Percentiles rank a stretch among this genome's conserved stretches.
phyloP scores from a whole-genome alignment of 208 protist genomes.

The Wallacemonas sp. region DNA sequence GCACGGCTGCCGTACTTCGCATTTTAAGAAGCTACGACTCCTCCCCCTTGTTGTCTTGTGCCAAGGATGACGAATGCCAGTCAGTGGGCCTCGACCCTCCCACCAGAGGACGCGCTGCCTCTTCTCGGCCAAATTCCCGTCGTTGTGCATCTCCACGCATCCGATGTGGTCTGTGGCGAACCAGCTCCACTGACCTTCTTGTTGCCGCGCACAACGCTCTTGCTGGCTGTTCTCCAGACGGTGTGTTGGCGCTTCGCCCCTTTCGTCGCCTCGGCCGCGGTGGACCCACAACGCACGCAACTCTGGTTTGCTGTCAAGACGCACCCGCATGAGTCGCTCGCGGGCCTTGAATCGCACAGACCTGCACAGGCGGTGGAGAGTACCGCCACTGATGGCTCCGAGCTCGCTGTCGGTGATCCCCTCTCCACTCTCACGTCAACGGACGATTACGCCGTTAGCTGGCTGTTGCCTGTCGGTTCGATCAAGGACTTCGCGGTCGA shows the following conservation, averaged over 20 bases:
- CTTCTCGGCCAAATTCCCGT: not conserved
- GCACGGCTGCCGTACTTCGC: no score
- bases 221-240: not conserved
- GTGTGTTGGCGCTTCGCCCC: not conserved
- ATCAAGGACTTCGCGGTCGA: conserved; percentile 1
- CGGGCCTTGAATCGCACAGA: no score
- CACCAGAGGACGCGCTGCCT: not conserved
- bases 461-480: not conserved
- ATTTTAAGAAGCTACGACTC: no score
- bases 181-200: conserved; percentile 3
- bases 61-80: not conserved
- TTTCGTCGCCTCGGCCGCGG: not conserved
- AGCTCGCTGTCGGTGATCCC: no score
- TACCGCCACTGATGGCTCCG: no score
- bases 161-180: not conserved
- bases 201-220: conserved; percentile 1
- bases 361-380: no score
- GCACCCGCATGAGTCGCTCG: not conserved
- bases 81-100: not conserved
- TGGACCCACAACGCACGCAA: not conserved
- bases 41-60: no score
- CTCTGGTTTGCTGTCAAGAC: conserved; percentile 7
- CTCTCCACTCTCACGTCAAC: not conserved
- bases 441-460: not conserved
- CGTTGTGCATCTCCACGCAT: conserved; percentile 3